A percentile compares a stretch with the other conserved stretches of the same genome.
Evolutionary conservation across 225 moss, liverwort and hornwort species (phyloP).

Genomic region (Lunularia cruciata): DNA sequence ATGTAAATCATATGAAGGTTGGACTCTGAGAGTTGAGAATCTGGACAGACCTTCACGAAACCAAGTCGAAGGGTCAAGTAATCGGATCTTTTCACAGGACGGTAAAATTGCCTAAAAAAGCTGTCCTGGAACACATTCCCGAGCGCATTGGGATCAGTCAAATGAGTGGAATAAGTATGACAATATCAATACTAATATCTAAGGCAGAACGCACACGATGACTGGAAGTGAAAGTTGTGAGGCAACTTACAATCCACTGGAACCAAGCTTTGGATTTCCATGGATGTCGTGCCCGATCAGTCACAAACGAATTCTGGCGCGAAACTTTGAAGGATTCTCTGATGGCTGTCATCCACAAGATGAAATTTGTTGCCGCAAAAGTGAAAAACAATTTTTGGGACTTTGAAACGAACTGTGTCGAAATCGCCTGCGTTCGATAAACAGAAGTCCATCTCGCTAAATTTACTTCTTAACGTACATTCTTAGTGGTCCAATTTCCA

Average conservation of each 20-base stretch:
- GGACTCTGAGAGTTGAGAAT: too few relatives aligned
- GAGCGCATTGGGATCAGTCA: too few relatives aligned
- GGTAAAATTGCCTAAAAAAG: conserved; percentile 45
- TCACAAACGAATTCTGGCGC: conserved; percentile 24
- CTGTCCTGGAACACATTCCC: conserved; percentile 34
- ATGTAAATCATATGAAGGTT: too few relatives aligned
- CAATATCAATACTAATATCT: background rate
- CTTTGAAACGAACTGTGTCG: background rate
- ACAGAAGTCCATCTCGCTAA: too few relatives aligned
- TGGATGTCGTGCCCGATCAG: conserved; percentile 23
- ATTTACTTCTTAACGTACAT: too few relatives aligned
- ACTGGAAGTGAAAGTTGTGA: background rate
- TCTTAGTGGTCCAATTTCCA: too few relatives aligned
- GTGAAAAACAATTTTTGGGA: background rate
- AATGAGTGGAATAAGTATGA: background rate
- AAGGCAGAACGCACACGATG: background rate
- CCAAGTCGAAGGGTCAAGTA: conserved; percentile 45
- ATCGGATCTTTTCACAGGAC: conserved; percentile 43
- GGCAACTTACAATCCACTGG: conserved; percentile 39
- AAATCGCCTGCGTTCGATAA: background rate
- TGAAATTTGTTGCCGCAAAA: background rate
- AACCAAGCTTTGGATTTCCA: conserved; percentile 21
- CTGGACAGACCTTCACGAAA: conserved; percentile 33
- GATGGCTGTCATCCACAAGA: background rate
- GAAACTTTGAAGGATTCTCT: conserved; percentile 17